Evolutionary conservation across 306 rosid genomes (phyloP).

Genomic region (Alnus rubra): DNA sequence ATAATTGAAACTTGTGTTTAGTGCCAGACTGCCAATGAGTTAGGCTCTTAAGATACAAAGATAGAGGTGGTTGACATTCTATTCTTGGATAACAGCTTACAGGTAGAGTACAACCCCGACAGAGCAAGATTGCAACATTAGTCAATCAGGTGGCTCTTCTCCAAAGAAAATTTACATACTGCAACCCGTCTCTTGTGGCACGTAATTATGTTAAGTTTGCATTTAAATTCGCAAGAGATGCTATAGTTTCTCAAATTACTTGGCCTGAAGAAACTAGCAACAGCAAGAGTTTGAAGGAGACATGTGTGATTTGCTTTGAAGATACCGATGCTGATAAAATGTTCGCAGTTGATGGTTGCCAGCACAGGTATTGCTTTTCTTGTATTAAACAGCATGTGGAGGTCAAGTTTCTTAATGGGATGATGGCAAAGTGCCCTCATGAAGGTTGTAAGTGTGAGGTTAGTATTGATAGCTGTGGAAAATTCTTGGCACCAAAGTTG

Average conservation of each 20-base stretch:
- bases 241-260: conserved; percentile 44
- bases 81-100: conserved; percentile 34
- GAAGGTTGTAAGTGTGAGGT: conserved; percentile 50
- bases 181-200: conserved; percentile 36
- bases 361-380: conserved; percentile 51
- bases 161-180: conserved; percentile 32
- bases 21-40: background rate
- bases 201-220: conserved; percentile 26
- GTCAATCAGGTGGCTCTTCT: conserved; percentile 39
- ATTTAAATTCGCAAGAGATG: conserved; percentile 46
- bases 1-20: background rate
- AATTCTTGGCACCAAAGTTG: conserved; percentile 41
- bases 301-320: conserved; percentile 56
- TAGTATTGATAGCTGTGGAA: conserved; percentile 40
- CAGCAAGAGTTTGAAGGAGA: conserved; percentile 19
- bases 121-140: conserved; percentile 28
- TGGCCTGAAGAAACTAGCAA: background rate
- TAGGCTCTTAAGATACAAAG: background rate
- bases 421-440: conserved; percentile 53
- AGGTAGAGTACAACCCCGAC: conserved; percentile 29
- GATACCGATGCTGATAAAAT: conserved; percentile 37
- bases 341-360: conserved; percentile 50
- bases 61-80: background rate
- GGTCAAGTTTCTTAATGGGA: conserved; percentile 45
- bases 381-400: conserved; percentile 66